phyloP scores from a whole-genome alignment of 352 stramenopile species.

The Globisporangium emineosum region DNA sequence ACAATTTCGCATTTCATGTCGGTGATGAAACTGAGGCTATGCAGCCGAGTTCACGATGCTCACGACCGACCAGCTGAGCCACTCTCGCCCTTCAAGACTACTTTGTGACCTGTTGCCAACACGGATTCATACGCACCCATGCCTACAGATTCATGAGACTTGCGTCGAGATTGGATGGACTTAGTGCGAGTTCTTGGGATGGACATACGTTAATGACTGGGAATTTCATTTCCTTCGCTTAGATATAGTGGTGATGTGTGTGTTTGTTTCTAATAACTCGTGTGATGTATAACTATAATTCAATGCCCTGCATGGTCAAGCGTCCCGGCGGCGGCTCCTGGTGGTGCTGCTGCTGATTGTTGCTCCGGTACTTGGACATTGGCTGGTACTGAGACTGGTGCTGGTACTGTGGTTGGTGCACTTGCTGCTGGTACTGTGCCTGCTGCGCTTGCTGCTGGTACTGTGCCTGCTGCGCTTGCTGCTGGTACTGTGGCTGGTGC shows the following conservation, averaged over 20 bases:
- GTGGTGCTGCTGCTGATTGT: neutral
- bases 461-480: neutral
- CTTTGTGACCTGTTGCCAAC: no score
- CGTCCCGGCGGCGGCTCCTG: constrained; percentile 10
- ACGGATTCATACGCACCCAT: no score
- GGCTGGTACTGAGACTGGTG: constrained; percentile 4
- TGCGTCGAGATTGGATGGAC: neutral
- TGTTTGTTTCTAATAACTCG: constrained; percentile 2
- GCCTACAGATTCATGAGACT: neutral
- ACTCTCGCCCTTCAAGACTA: no score
- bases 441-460: neutral
- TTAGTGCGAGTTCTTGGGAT: neutral
- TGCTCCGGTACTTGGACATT: neutral
- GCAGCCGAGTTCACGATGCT: no score
- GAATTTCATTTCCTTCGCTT: neutral
- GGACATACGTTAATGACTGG: neutral
- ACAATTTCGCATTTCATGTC: no score
- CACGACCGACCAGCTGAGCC: no score
- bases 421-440: neutral
- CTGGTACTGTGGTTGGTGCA: neutral
- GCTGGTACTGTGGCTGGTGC: neutral
- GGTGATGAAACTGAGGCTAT: no score
- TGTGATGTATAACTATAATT: constrained; percentile 9
- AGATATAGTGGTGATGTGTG: neutral
- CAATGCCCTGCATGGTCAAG: constrained; percentile 18